phyloP scores from a whole-genome alignment of 208 protist genomes.

The Leishmania turanica region DNA sequence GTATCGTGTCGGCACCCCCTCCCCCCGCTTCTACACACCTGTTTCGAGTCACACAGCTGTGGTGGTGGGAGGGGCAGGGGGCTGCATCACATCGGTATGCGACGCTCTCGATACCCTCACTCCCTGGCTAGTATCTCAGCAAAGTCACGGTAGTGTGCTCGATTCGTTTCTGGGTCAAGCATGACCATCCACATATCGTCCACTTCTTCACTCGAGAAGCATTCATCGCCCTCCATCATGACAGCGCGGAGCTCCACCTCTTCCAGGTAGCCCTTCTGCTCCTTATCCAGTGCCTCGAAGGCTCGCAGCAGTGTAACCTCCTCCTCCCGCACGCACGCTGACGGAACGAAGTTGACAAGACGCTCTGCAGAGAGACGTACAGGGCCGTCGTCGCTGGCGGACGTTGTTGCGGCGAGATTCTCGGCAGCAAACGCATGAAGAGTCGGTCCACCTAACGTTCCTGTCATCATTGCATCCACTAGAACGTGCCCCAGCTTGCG shows the following conservation, averaged over 20 bases:
- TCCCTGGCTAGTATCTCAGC: conserved; percentile 76
- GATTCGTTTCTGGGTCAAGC: conserved; percentile 70
- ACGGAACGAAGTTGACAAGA: conserved; percentile 25
- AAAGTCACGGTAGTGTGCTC: conserved; percentile 84
- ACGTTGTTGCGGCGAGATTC: background rate
- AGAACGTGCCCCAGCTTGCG: conserved; percentile 50
- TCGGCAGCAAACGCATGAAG: conserved; percentile 13
- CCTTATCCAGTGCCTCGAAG: conserved; percentile 69
- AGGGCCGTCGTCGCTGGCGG: background rate
- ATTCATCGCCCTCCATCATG: conserved; percentile 60
- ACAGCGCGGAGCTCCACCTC: conserved; percentile 57
- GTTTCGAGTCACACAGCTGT: background rate
- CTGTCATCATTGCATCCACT: conserved; percentile 80
- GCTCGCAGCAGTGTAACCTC: conserved; percentile 71
- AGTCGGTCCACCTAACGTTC: conserved; percentile 54
- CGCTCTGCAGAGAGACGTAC: conserved; percentile 14
- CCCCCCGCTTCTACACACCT: background rate
- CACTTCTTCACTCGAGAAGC: conserved; percentile 74
- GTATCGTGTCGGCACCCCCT: background rate
- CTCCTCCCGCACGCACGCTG: conserved; percentile 49
- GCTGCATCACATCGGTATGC: background rate
- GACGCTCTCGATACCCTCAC: conserved; percentile 22
- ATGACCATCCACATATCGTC: conserved; percentile 81
- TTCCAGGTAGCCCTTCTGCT: conserved; percentile 71
- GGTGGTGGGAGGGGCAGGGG: background rate